These are phyloP conservation scores for Microdochium paspali DNA, from an alignment of 2,329 filamentous ascomycete genomes.

Conservation along the genomic window DNA sequence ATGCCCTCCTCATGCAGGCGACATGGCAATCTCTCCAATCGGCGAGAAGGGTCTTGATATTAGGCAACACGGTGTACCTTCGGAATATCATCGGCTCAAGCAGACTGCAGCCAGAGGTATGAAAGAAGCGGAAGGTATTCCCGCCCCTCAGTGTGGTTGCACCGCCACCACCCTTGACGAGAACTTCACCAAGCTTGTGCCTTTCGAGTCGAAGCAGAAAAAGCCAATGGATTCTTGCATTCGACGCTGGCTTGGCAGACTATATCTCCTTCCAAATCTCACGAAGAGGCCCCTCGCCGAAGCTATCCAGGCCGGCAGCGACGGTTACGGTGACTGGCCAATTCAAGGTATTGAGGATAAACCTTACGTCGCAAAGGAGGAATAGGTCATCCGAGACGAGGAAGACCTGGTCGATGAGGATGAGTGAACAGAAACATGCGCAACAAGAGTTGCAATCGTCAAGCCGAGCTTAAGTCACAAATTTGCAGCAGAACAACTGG, in stretches of 20 bases:
- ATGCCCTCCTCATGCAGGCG: slow-evolving; percentile 18
- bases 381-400: neutral
- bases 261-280: slow-evolving; percentile 28
- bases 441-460: too few relatives aligned
- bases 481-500: too few relatives aligned
- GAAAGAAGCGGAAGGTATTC: slow-evolving; percentile 22
- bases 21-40: slow-evolving; percentile 6
- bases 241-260: slow-evolving; percentile 30
- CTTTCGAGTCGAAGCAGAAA: slow-evolving; percentile 33
- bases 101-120: slow-evolving; percentile 26
- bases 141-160: slow-evolving; percentile 25
- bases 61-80: slow-evolving; percentile 12
- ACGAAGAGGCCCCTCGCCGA: slow-evolving; percentile 28
- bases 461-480: too few relatives aligned
- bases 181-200: slow-evolving; percentile 36
- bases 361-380: slow-evolving; percentile 5
- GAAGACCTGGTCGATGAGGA: too few relatives aligned
- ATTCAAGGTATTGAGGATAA: slow-evolving; percentile 16
- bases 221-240: slow-evolving; percentile 37
- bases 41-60: slow-evolving; percentile 6
- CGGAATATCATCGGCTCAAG: slow-evolving; percentile 24
- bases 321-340: slow-evolving; percentile 32
- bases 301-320: slow-evolving; percentile 29
- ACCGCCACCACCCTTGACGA: slow-evolving; percentile 32
- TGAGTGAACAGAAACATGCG: too few relatives aligned